Evolutionary conservation across 1,139 yeast species (phyloP).

Genomic region (Torulaspora pretoriensis): DNA sequence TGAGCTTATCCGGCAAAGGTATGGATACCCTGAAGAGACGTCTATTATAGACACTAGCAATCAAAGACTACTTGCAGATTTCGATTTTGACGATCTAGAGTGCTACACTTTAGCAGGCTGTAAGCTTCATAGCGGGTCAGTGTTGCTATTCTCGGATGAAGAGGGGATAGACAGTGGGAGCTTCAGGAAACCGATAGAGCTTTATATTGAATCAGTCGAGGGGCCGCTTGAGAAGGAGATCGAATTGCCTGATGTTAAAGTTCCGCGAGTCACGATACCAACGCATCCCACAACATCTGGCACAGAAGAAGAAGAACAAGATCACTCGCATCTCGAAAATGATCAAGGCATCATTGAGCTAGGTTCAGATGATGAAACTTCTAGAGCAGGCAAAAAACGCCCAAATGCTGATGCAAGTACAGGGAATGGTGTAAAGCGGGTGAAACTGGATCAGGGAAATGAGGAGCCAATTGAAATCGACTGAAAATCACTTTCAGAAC

Average conservation of each 20-base stretch:
- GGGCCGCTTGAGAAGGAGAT: conserved; percentile 19
- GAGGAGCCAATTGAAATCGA: conserved; percentile 16
- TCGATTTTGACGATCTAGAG: conserved; percentile 80
- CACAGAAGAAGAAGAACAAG: conserved; percentile 25
- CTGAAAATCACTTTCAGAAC: neutral
- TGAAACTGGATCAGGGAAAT: conserved; percentile 16
- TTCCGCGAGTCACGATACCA: conserved; percentile 32
- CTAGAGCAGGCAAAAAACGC: conserved; percentile 1
- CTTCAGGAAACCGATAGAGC: conserved; percentile 59
- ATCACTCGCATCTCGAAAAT: conserved; percentile 3
- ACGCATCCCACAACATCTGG: conserved; percentile 14
- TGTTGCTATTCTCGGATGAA: conserved; percentile 69
- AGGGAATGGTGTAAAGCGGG: conserved; percentile 10
- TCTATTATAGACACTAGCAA: conserved; percentile 57
- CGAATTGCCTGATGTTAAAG: conserved; percentile 32
- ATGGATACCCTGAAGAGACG: conserved; percentile 62
- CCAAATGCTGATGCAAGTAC: conserved; percentile 9
- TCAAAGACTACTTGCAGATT: conserved; percentile 69
- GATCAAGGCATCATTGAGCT: conserved; percentile 14
- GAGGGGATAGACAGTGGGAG: conserved; percentile 45
- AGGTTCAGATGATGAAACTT: conserved; percentile 13
- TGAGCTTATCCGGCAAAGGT: conserved; percentile 43
- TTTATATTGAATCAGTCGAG: conserved; percentile 45
- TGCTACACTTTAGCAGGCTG: conserved; percentile 48
- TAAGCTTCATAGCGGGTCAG: conserved; percentile 55